Conservation (phyloP, 257 asterid genomes). For the Solanum lignicaule region DNA sequence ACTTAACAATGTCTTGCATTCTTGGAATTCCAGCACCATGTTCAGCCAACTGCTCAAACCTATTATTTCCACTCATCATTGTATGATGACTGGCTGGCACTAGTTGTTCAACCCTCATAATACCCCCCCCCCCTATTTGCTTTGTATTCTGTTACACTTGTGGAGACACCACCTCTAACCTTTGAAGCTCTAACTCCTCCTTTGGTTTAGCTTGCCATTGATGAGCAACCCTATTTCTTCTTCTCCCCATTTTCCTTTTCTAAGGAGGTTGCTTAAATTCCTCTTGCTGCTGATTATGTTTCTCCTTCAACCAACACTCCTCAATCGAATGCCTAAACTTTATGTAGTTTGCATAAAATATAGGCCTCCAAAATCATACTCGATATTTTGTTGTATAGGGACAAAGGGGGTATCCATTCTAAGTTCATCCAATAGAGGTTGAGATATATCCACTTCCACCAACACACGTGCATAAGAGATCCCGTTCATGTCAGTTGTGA, state of each 20-base stretch:
- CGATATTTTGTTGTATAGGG: no score
- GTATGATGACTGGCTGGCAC: neutral
- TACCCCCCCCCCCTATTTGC: no score
- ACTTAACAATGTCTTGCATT: neutral
- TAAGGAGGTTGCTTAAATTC: neutral
- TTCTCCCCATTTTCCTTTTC: neutral
- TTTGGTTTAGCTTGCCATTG: neutral
- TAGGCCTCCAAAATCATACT: neutral
- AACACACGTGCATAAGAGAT: no score
- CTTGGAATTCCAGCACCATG: neutral
- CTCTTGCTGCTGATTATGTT: neutral
- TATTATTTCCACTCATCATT: neutral
- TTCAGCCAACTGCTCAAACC: neutral
- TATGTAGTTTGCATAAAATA: neutral
- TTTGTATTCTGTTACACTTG: neutral
- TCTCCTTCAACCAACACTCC: neutral
- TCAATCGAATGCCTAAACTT: neutral
- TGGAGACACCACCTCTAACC: neutral
- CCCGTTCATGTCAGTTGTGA: no score
- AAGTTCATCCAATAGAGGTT: no score
- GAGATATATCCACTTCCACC: no score
- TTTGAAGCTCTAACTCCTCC: neutral
- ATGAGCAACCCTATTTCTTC: neutral
- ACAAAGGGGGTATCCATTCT: neutral
- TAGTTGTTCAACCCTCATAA: neutral